A percentile compares a stretch with the other conserved stretches of the same genome.
These are phyloP conservation scores for Alternaria triticina DNA, from an alignment of 2,329 filamentous ascomycete genomes.

Conservation along the genomic window DNA sequence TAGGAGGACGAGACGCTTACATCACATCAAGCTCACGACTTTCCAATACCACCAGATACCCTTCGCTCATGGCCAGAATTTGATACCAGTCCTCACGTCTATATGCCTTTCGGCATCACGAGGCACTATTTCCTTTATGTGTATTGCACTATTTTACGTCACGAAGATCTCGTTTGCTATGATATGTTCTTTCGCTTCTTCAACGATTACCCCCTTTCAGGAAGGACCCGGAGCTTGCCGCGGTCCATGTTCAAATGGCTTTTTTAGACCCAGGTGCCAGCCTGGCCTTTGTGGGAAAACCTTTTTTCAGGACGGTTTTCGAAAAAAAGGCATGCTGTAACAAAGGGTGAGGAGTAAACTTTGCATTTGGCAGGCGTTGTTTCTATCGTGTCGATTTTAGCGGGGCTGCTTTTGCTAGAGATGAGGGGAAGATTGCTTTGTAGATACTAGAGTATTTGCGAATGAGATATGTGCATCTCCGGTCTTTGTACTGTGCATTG, in stretches of 20 bases:
- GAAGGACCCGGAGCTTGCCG: slow-evolving; percentile 39
- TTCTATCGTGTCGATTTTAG: not conserved
- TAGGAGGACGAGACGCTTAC: not conserved
- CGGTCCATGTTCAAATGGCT: slow-evolving; percentile 36
- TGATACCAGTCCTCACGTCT: not conserved
- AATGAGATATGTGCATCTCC: not conserved
- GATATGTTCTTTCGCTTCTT: slow-evolving; percentile 28
- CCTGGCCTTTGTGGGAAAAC: slow-evolving; percentile 19
- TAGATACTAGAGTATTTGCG: not conserved
- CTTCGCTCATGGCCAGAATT: not conserved
- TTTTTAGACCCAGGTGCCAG: slow-evolving; percentile 37
- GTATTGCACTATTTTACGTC: slow-evolving; percentile 1
- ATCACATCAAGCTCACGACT: slow-evolving; percentile 3
- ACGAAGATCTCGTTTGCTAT: slow-evolving; percentile 7
- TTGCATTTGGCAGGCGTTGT: not conserved
- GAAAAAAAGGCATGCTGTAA: not conserved
- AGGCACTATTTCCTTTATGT: not conserved
- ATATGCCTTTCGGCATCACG: not conserved
- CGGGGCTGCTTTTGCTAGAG: not conserved
- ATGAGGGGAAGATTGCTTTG: not conserved
- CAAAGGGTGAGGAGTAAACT: not conserved
- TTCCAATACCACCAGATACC: not conserved
- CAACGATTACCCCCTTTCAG: slow-evolving; percentile 42
- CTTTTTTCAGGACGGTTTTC: not conserved
- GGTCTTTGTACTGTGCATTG: no score